Base-by-base conservation (phyloP, 169 alveolate genomes). In the Eimeria necatrix region DNA sequence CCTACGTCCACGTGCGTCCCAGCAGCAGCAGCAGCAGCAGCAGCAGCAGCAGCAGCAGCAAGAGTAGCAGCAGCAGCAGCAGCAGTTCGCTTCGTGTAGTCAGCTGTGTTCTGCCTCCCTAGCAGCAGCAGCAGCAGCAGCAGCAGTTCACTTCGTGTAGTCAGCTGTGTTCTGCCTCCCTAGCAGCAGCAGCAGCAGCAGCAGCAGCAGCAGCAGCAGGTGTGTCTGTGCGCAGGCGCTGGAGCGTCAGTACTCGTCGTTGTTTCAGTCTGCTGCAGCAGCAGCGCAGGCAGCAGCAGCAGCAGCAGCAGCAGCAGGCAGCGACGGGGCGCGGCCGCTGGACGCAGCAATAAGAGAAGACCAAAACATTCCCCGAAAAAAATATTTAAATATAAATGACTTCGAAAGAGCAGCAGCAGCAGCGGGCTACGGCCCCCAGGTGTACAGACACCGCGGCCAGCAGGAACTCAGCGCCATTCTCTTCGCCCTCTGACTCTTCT, bases 201-300 rank as follows among this genome's bases (percentile, higher is more conserved):
- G 51, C 24, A 24, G 9, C 48, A n/a, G n/a, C n/a, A n/a, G 10
- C 9, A 3, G 4, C 48, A 3, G 10, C 41, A 6, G 49, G n/a
- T 53, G 3, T 53, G 5, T 51, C 0, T 24, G 73, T 76, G 41
- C 22, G 16, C 61, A 86, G 93, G 81, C 68, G 16, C 24, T 86
- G 12, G 93, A 86, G 83, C 93, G 93, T 2, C 93, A 86, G 83
- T 86, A 86, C 68, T 73, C 93, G 4, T 48, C 93, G 10, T 49
- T 56, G 9, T 86, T 86, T 49, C 59, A 32, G 41, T 32, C 41
- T 32, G 49, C 24, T 18, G 64, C 22, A 83, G 64, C n/a, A 18
- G 46, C 78, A n/a, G 46, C 78, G 26, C 49, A 20, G 71, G n/a
- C 22, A 14, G 53, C 93, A 3, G 26, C 76, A 14, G 53, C 93